Conservation (phyloP, 2,329 filamentous ascomycete genomes). For the Hyphodiscus sp. region DNA sequence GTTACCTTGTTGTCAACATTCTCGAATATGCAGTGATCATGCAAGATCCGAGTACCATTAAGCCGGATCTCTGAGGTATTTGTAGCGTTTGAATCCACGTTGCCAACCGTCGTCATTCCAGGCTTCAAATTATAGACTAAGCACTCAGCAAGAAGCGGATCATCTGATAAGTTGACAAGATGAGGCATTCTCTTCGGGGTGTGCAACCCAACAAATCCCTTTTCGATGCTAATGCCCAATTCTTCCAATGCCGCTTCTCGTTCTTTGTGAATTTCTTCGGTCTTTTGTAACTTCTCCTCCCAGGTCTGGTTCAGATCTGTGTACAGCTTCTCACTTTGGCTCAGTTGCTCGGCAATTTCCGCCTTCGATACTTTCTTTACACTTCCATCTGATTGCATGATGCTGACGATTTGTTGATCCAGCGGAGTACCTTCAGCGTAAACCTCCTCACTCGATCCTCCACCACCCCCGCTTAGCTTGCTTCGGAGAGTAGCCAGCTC, state of each 20-base stretch:
- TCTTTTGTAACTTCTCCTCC: constrained; percentile 94
- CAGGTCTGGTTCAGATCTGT: constrained; percentile 96
- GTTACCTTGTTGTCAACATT: constrained; percentile 92
- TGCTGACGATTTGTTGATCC: constrained; percentile 94
- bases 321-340: constrained; percentile 93
- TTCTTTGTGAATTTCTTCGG: constrained; percentile 96
- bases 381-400: constrained; percentile 75
- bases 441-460: constrained; percentile 64
- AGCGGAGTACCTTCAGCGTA: constrained; percentile 89
- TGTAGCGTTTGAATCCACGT: constrained; percentile 75
- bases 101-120: constrained; percentile 87
- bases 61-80: constrained; percentile 80
- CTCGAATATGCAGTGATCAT: constrained; percentile 90
- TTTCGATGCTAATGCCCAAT: constrained; percentile 96
- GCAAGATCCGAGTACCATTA: constrained; percentile 87
- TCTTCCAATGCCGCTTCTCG: constrained; percentile 92
- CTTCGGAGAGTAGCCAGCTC: constrained; percentile 79
- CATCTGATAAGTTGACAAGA: constrained; percentile 94
- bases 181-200: constrained; percentile 99
- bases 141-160: constrained; percentile 89
- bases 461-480: constrained; percentile 63
- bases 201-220: constrained; percentile 89
- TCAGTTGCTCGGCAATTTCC: constrained; percentile 93
- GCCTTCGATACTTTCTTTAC: constrained; percentile 97
- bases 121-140: constrained; percentile 97